phyloP scores from a whole-genome alignment of 2,329 filamentous ascomycete genomes.

The Aspergillus sp. region DNA sequence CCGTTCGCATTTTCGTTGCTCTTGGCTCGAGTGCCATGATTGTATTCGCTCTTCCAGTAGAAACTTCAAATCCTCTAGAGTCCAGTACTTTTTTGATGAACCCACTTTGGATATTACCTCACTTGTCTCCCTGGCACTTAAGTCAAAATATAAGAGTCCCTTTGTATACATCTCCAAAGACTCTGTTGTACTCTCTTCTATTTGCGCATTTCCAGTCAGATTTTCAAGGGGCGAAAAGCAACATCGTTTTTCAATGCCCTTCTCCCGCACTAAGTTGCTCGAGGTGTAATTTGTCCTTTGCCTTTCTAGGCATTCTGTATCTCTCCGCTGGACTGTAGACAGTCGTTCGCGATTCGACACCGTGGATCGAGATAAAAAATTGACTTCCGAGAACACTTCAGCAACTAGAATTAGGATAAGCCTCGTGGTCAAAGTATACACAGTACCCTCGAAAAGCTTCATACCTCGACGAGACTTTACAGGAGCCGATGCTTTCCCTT shows the following conservation, averaged over 20 bases:
- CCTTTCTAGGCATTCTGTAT: neutral
- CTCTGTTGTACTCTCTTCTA: neutral
- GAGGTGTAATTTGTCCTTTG: neutral
- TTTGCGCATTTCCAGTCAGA: neutral
- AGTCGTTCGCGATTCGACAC: neutral
- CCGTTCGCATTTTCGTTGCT: conserved; percentile 6
- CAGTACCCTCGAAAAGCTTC: neutral
- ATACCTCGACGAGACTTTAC: conserved; percentile 20
- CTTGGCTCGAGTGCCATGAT: conserved; percentile 8
- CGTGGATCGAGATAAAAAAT: neutral
- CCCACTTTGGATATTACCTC: neutral
- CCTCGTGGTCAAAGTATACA: neutral
- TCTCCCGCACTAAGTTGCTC: neutral
- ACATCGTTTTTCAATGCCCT: neutral
- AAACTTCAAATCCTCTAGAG: conserved; percentile 23
- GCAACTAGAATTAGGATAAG: neutral
- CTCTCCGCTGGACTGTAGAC: neutral
- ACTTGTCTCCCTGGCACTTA: conserved; percentile 1
- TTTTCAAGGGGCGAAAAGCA: neutral
- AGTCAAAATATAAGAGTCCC: conserved; percentile 15
- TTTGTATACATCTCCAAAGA: neutral
- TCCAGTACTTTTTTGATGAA: conserved; percentile 16
- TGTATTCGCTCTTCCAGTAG: conserved; percentile 19
- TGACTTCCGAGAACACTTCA: neutral
- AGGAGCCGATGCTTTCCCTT: conserved; percentile 35